Evolutionary conservation across 2,329 filamentous ascomycete genomes (phyloP).

Genomic region (Sphaerostilbella broomeana): DNA sequence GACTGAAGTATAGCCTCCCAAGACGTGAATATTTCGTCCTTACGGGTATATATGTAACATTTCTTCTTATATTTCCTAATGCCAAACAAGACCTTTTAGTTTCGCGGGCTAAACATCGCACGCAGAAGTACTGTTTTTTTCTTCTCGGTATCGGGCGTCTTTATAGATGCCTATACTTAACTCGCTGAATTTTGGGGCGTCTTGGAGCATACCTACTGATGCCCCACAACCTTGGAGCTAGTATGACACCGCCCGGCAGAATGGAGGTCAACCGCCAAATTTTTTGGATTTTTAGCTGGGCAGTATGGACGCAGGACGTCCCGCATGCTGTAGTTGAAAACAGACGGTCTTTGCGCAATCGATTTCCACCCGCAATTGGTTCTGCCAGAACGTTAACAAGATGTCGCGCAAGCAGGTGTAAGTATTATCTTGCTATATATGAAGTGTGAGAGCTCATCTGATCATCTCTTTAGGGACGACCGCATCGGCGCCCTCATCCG

Average conservation of each 20-base stretch:
- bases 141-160: no score
- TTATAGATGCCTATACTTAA: no score
- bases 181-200: no score
- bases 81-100: no score
- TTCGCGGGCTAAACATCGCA: no score
- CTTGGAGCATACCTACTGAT: no score
- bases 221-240: constrained; percentile 4
- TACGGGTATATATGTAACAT: no score
- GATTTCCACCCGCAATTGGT: constrained; percentile 23
- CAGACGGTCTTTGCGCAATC: constrained; percentile 23
- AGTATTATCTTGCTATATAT: constrained; percentile 17
- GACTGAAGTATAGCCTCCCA: no score
- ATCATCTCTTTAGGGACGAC: constrained; percentile 57
- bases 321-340: constrained; percentile 16
- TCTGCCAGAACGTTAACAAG: constrained; percentile 24
- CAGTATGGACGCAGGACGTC: constrained; percentile 17
- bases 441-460: neutral
- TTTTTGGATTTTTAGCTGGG: constrained; percentile 29
- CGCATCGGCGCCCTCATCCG: constrained; percentile 85
- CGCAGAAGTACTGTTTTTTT: no score
- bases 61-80: no score
- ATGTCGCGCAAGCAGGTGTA: constrained; percentile 57
- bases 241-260: constrained; percentile 34
- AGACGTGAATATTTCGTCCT: no score
- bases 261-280: constrained; percentile 29